These are phyloP conservation scores for Boletellus sp. DNA, from an alignment of 1,284 basidiomycete genomes.

Conservation along the genomic window DNA sequence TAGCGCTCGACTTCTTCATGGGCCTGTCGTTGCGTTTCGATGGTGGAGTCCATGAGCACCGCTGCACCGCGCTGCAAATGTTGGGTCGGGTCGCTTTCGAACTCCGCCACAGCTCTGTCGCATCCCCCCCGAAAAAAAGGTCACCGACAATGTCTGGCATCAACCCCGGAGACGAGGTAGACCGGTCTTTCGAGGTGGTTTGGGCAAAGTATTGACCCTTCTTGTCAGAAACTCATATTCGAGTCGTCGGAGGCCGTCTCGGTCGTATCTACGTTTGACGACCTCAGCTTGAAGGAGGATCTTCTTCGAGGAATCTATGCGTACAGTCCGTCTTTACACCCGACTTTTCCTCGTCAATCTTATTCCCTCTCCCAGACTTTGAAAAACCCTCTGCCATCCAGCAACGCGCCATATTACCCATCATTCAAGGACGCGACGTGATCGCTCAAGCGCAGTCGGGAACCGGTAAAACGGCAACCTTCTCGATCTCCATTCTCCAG, in stretches of 20 bases:
- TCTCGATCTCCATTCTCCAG: slow-evolving; percentile 90
- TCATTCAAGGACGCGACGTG: slow-evolving; percentile 93
- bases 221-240: slow-evolving; percentile 83
- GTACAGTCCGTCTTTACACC: slow-evolving; percentile 71
- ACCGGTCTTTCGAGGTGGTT: slow-evolving; percentile 5
- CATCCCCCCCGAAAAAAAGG: slow-evolving; percentile 26
- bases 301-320: slow-evolving; percentile 97
- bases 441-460: slow-evolving; percentile 99
- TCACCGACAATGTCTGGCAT: slow-evolving; percentile 69
- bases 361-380: slow-evolving; percentile 64
- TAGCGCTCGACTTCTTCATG: slow-evolving; percentile 96
- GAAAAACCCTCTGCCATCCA: slow-evolving; percentile 99
- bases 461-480: slow-evolving; percentile 99
- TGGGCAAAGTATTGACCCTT: slow-evolving; percentile 4
- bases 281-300: slow-evolving; percentile 93
- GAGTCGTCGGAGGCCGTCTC: slow-evolving; percentile 96
- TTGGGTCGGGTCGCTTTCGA: slow-evolving; percentile 36
- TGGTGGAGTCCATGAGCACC: slow-evolving; percentile 76
- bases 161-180: slow-evolving; percentile 73
- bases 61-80: background rate
- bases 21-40: slow-evolving; percentile 89
- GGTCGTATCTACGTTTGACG: slow-evolving; percentile 84
- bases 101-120: slow-evolving; percentile 47
- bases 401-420: slow-evolving; percentile 95
- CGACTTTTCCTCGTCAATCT: background rate